Evolutionary conservation across 177 flowering plant genomes (phyloP).

Genomic region (Tripterygium wilfordii): DNA sequence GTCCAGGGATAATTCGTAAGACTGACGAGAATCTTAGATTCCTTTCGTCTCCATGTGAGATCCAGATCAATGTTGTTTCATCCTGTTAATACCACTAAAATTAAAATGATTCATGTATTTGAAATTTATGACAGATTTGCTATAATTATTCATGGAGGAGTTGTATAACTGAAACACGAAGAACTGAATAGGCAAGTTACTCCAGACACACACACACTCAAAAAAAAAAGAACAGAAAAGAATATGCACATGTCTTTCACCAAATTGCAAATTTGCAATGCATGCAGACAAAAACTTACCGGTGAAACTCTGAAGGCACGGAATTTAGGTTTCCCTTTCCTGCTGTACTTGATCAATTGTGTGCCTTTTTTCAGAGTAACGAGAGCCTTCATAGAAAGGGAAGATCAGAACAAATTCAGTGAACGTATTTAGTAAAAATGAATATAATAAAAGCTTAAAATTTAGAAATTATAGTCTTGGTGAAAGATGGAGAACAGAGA

Average conservation of each 20-base stretch:
- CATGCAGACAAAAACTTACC: slow-evolving; percentile 33
- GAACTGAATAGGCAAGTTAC: no score
- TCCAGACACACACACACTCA: no score
- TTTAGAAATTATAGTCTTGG: not conserved
- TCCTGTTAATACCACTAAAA: slow-evolving; percentile 48
- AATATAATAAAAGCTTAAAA: not conserved
- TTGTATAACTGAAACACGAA: not conserved
- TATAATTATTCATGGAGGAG: not conserved
- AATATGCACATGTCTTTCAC: no score
- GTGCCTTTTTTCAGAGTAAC: slow-evolving; percentile 81
- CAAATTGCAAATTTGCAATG: no score
- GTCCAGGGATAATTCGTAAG: slow-evolving; percentile 70
- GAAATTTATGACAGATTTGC: not conserved
- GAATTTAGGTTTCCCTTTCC: slow-evolving; percentile 88
- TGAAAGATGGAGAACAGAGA: not conserved
- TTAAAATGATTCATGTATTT: slow-evolving; percentile 14
- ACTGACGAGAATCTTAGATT: slow-evolving; percentile 58
- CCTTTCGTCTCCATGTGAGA: slow-evolving; percentile 77
- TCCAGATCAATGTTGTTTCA: slow-evolving; percentile 81
- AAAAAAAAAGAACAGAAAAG: no score
- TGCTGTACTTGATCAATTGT: slow-evolving; percentile 76
- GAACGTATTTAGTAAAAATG: no score
- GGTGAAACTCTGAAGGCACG: slow-evolving; percentile 74
- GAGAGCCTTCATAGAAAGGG: slow-evolving; percentile 52
- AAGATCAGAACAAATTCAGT: not conserved